A percentile compares a stretch with the other conserved stretches of the same genome.
Conservation (phyloP, 257 asterid species). For the Knoxia roxburghii region DNA sequence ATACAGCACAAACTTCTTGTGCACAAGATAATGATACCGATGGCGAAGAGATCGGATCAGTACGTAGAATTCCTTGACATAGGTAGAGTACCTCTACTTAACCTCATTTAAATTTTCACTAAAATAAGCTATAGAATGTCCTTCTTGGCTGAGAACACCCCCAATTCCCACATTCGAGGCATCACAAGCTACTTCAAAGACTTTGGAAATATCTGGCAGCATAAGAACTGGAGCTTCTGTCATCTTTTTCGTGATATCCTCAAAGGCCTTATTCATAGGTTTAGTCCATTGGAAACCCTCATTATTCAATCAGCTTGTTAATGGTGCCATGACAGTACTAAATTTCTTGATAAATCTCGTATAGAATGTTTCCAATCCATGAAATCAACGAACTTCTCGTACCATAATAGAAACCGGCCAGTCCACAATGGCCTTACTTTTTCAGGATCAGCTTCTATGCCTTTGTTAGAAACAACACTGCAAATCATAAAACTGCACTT, state of each 20-base stretch:
- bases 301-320: background rate
- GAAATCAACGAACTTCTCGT: background rate
- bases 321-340: background rate
- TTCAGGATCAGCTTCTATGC: background rate
- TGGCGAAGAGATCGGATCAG: too few species aligned
- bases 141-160: conserved; percentile 4
- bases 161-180: conserved; percentile 4
- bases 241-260: background rate
- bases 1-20: background rate
- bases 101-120: conserved; percentile 4
- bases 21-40: background rate
- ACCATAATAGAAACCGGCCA: background rate
- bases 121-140: conserved; percentile 1
- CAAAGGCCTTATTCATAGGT: background rate
- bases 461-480: background rate
- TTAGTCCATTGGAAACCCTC: background rate
- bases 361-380: background rate
- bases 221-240: background rate
- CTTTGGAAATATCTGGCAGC: background rate
- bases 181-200: conserved; percentile 14
- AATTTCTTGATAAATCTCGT: background rate
- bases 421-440: background rate
- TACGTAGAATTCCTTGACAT: too few species aligned
- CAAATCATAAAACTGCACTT: background rate
- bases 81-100: too few species aligned